A percentile compares a stretch with the other conserved stretches of the same genome.
Conservation (phyloP, 2,329 filamentous ascomycete species). For the Fragosphaeria purpurea region DNA sequence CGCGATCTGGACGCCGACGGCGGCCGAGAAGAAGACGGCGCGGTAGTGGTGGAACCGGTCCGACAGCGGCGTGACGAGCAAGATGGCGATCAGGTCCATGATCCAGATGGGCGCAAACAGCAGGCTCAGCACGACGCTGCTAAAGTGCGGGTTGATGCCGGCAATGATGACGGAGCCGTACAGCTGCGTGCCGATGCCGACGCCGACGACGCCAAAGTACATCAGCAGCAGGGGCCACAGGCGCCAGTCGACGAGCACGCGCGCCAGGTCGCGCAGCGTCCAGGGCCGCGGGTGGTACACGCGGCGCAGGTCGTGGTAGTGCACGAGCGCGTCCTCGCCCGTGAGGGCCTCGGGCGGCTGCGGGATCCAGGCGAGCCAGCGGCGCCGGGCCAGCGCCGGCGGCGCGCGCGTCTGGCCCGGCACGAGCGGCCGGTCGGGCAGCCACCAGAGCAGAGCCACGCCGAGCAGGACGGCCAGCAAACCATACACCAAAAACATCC, state of each 20-base stretch:
- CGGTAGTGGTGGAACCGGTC: conserved; percentile 78
- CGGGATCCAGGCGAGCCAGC: conserved; percentile 56
- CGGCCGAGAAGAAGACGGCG: conserved; percentile 69
- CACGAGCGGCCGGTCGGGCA: conserved; percentile 69
- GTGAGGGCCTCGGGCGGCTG: conserved; percentile 58
- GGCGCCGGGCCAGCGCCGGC: conserved; percentile 20
- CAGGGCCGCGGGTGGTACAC: conserved; percentile 71
- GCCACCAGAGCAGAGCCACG: conserved; percentile 73
- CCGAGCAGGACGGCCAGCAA: conserved; percentile 64
- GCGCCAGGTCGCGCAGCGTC: conserved; percentile 58
- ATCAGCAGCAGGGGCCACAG: conserved; percentile 79
- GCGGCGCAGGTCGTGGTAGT: conserved; percentile 72
- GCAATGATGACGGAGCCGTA: conserved; percentile 83
- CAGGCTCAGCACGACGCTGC: conserved; percentile 65
- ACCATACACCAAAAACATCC: conserved; percentile 90
- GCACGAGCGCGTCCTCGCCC: conserved; percentile 68
- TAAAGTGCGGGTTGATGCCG: conserved; percentile 64
- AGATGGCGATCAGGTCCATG: conserved; percentile 83
- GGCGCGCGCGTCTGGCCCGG: conserved; percentile 53
- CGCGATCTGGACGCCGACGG: conserved; percentile 68
- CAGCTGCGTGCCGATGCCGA: conserved; percentile 80
- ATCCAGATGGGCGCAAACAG: conserved; percentile 91
- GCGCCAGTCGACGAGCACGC: conserved; percentile 74
- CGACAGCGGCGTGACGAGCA: conserved; percentile 74
- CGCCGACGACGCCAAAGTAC: conserved; percentile 92